A percentile compares a stretch with the other conserved stretches of the same genome.
These are phyloP conservation scores for Phytopythium kandeliae DNA, from an alignment of 352 stramenopile species.

Conservation along the genomic window DNA sequence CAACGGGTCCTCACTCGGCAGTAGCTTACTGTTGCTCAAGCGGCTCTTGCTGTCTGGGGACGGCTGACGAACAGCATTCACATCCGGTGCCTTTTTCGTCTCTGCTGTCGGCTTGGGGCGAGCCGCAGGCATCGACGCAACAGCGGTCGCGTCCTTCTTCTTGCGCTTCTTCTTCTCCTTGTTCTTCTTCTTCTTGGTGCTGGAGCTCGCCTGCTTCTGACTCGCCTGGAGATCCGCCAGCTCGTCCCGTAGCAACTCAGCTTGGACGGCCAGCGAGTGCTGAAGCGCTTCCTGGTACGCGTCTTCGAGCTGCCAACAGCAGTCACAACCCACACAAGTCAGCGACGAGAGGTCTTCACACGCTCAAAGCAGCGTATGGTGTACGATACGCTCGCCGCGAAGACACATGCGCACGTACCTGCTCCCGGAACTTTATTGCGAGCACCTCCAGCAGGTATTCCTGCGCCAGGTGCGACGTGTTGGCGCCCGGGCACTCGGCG, in stretches of 20 bases:
- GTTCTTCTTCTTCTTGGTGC: slow-evolving; percentile 71
- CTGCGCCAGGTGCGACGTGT: slow-evolving; percentile 69
- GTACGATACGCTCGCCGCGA: no score
- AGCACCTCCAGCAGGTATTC: slow-evolving; percentile 76
- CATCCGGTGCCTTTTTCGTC: slow-evolving; percentile 18
- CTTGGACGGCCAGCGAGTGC: slow-evolving; percentile 68
- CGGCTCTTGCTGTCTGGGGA: slow-evolving; percentile 3
- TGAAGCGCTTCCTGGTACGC: slow-evolving; percentile 74
- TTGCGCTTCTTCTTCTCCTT: slow-evolving; percentile 74
- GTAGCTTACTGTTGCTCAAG: slow-evolving; percentile 4
- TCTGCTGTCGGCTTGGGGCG: slow-evolving; percentile 7
- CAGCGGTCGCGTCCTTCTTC: slow-evolving; percentile 31
- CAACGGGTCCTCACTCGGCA: background rate
- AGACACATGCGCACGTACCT: slow-evolving; percentile 39
- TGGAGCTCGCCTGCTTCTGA: slow-evolving; percentile 40
- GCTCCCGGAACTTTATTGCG: slow-evolving; percentile 73
- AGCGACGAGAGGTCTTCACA: background rate
- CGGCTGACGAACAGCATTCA: slow-evolving; percentile 4
- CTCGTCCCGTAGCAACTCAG: slow-evolving; percentile 67
- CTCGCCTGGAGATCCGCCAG: slow-evolving; percentile 60
- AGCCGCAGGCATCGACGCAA: background rate
- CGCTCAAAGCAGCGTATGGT: no score
- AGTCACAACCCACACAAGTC: background rate
- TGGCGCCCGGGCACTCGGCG: slow-evolving; percentile 60
- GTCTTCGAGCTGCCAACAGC: slow-evolving; percentile 44